phyloP scores from a whole-genome alignment of 2,329 filamentous ascomycete species.

The Aspergillus oerlinghausenensis region DNA sequence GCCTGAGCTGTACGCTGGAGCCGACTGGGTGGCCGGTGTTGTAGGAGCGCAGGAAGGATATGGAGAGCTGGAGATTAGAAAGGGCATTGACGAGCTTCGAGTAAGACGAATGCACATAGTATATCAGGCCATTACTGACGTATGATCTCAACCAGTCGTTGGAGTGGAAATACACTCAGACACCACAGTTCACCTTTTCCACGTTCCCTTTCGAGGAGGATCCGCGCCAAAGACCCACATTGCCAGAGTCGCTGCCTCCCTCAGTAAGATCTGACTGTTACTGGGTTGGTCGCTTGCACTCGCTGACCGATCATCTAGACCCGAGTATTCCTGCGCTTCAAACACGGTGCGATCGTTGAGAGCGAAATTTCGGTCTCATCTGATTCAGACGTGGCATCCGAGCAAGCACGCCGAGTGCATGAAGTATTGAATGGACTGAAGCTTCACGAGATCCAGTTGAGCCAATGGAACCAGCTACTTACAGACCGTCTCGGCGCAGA shows the following conservation, averaged over 20 bases:
- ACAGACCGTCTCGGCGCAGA: conserved; percentile 13
- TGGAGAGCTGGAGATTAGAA: conserved; percentile 50
- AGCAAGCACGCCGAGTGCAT: conserved; percentile 32
- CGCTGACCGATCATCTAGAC: conserved; percentile 25
- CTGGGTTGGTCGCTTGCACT: background rate
- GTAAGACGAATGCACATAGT: conserved; percentile 37
- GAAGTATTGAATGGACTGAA: conserved; percentile 35
- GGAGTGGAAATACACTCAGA: conserved; percentile 78
- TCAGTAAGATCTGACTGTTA: conserved; percentile 34
- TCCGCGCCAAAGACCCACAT: conserved; percentile 50
- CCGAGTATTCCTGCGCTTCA: conserved; percentile 38
- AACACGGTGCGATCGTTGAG: conserved; percentile 38
- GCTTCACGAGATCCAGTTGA: conserved; percentile 45
- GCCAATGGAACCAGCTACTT: conserved; percentile 25
- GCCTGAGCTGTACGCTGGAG: conserved; percentile 29
- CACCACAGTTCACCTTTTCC: conserved; percentile 73
- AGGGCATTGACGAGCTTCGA: conserved; percentile 55
- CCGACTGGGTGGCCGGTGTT: conserved; percentile 36
- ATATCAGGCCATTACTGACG: background rate
- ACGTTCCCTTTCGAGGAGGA: conserved; percentile 57
- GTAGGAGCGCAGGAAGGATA: conserved; percentile 50
- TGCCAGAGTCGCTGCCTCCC: conserved; percentile 47
- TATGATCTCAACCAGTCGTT: conserved; percentile 26
- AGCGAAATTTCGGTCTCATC: conserved; percentile 36
- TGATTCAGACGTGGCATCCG: conserved; percentile 25